Conservation (phyloP, 371 early-diverging fungal genomes). For the Mortierella sp. region DNA sequence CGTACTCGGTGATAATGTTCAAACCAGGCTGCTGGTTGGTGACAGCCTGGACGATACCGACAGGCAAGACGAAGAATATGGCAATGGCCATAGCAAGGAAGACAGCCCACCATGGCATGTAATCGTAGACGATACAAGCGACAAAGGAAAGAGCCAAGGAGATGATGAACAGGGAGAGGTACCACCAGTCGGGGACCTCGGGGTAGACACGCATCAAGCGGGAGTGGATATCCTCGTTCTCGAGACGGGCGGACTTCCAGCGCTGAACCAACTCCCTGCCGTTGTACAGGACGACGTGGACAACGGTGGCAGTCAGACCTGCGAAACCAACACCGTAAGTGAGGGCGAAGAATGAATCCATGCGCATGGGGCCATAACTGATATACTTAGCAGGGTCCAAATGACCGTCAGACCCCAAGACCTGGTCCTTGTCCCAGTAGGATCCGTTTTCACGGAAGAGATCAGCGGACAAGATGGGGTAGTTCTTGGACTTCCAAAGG, state of each 20-base stretch:
- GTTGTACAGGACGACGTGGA: conserved; percentile 65
- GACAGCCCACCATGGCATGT: conserved; percentile 79
- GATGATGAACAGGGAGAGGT: conserved; percentile 63
- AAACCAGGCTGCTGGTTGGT: conserved; percentile 75
- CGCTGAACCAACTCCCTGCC: conserved; percentile 57
- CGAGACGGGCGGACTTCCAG: conserved; percentile 28
- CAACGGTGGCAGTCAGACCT: conserved; percentile 61
- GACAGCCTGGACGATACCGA: conserved; percentile 79
- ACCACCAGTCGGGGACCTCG: conserved; percentile 83
- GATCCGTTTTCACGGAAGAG: conserved; percentile 62
- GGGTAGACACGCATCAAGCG: conserved; percentile 76
- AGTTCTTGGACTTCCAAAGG: conserved; percentile 61
- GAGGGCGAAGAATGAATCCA: conserved; percentile 72
- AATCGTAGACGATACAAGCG: conserved; percentile 66
- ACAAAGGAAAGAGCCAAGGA: conserved; percentile 64
- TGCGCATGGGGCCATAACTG: conserved; percentile 68
- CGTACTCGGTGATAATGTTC: conserved; percentile 78
- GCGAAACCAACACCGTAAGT: conserved; percentile 69
- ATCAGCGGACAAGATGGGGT: conserved; percentile 59
- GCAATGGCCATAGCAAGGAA: conserved; percentile 64
- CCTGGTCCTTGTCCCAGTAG: conserved; percentile 59
- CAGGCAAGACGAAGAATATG: conserved; percentile 75
- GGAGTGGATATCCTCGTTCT: conserved; percentile 72
- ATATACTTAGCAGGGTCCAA: conserved; percentile 56
- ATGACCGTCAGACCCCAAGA: conserved; percentile 51